Evolutionary conservation across 495 filamentous ascomycete species (phyloP).

Genomic region (Pyronema omphalodes): DNA sequence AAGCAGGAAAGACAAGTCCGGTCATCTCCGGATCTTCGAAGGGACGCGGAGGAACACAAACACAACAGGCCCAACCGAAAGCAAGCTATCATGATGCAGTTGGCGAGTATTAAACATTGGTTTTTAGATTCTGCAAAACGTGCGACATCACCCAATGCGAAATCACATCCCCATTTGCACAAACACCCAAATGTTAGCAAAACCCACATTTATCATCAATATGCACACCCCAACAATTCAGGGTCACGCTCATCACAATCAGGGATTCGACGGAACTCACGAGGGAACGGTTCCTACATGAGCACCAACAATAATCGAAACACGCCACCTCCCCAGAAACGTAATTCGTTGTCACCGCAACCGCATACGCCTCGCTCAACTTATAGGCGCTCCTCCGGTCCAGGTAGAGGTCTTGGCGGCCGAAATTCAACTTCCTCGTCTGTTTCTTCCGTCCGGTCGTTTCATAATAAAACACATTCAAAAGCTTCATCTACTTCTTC

Average conservation of each 20-base stretch:
- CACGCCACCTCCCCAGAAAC: conserved; percentile 31
- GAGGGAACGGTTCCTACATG: conserved; percentile 15
- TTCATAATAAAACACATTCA: conserved; percentile 82
- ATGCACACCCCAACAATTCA: conserved; percentile 28
- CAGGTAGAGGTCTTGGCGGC: conserved; percentile 48
- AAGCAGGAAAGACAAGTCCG: conserved; percentile 22
- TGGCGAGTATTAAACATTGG: conserved; percentile 79
- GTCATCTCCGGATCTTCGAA: conserved; percentile 24
- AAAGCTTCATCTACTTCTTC: conserved; percentile 91
- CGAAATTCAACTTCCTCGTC: conserved; percentile 94
- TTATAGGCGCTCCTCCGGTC: conserved; percentile 51
- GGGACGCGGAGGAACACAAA: conserved; percentile 43
- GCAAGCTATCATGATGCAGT: conserved; percentile 54
- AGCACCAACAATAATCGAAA: conserved; percentile 25
- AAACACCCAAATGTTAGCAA: conserved; percentile 3
- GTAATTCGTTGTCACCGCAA: conserved; percentile 73
- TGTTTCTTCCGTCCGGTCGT: conserved; percentile 76
- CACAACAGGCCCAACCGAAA: conserved; percentile 41
- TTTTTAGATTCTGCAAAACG: conserved; percentile 60
- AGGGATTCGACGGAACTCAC: conserved; percentile 16
- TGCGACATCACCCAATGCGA: conserved; percentile 44
- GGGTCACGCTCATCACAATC: conserved; percentile 3
- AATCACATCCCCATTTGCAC: conserved; percentile 29
- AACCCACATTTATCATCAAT: conserved; percentile 25
- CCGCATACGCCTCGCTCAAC: conserved; percentile 77